Evolutionary conservation across 192 early-diverging fungal species (phyloP), one percentile per base, ranked within the genome.

Genomic region (Funneliformis geosporum): DNA sequence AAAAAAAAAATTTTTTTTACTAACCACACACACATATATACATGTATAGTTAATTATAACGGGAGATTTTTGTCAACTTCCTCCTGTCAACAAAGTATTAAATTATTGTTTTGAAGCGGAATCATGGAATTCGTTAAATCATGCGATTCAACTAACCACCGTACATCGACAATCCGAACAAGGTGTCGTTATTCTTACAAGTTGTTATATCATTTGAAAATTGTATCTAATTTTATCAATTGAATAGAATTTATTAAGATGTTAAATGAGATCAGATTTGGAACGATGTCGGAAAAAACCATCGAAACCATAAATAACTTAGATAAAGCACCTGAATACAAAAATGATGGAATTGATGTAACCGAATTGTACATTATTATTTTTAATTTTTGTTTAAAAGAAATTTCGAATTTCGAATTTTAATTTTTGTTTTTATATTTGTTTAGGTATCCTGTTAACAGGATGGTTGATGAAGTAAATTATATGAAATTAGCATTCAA

Each of bases 111-210:
- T 94, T 78, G 92, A 95, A 64, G 80, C 88, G 25, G 61, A 82
- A 7, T 77, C 86, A 10, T 95, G 94, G 11, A 74, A 43, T 40
- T 84, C 83, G 0, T 82, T 94, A 6, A 65, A 81, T 12, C 79
- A 83, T 23, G 91, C 90, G 5, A 84, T 93, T 42, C 83, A 93
- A 83, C 79, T 98, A 61, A 91, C 86, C 8, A 89, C 92, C 55
- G 94, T 97, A 28, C 97, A 95, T 79, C 85, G 96, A 39, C 96
- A 98, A 73, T 91, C 88, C 80, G 95, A 98, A 79, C 16, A 55
- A 21, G 50, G 50, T 55, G 21, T 55, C 21, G 3, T 21, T 55
- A 55, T 33, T 33, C 33, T 33, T 33, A 21, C 6, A 9, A 10
- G 9, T 9, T 43, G 42, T 44, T 44, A 4, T 44, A 44, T 44